These are phyloP conservation scores for Angophora floribunda DNA, from an alignment of 345 rosid species.

Conservation along the genomic window DNA sequence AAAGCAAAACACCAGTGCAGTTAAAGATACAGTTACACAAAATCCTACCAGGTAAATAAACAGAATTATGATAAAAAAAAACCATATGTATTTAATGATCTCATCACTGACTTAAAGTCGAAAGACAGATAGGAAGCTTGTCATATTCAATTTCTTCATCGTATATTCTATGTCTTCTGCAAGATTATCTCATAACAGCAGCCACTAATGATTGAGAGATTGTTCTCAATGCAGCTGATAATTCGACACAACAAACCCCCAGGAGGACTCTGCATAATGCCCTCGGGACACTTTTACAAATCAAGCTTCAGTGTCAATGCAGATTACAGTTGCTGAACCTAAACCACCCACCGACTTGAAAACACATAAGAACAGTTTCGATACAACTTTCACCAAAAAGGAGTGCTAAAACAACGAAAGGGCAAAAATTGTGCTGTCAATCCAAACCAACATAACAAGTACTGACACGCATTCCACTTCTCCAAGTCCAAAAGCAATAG, in stretches of 20 bases:
- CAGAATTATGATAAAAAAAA: not conserved
- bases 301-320: not conserved
- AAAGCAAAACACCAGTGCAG: not conserved
- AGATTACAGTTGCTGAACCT: not conserved
- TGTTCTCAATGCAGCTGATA: not conserved
- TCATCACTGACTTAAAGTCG: not conserved
- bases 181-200: not conserved
- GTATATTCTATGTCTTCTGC: not conserved
- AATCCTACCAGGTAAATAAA: not conserved
- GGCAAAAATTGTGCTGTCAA: not conserved
- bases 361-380: not conserved
- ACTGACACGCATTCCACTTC: not conserved
- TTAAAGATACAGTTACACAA: not conserved
- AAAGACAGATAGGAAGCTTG: not conserved
- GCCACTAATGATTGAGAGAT: not conserved
- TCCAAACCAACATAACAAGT: not conserved
- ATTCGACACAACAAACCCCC: not conserved
- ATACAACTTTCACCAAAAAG: not conserved
- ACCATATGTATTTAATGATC: not conserved
- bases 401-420: not conserved
- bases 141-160: not conserved
- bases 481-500: not conserved
- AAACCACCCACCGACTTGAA: not conserved
- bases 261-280: not conserved
- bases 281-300: not conserved